Evolutionary conservation across 352 stramenopile genomes (phyloP), one percentile per base, ranked within the genome.

Genomic region (Pythium biforme): DNA sequence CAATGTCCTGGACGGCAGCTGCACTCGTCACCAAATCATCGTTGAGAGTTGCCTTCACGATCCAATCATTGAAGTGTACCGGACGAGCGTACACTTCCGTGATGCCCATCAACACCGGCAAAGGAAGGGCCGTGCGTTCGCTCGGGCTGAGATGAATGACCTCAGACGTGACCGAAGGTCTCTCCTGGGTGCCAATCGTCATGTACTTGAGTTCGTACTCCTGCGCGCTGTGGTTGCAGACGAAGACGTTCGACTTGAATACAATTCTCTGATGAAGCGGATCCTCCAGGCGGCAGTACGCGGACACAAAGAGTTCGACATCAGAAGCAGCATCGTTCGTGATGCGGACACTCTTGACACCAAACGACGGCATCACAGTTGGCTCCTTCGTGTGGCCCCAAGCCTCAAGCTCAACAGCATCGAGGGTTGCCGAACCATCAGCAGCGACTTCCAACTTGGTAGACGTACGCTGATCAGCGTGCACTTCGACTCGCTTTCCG

Each of bases 61-160:
- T 81, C 86, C 86, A 95, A 39, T 88, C 74, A 11, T 47, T 94
- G 74, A 55, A 88, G 74, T 37, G 81, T 58, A 53, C 77, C 4
- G 83, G 81, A 25, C 86, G 81, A 23, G 84, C 81, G 46, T 93
- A 93, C 39, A 95, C 74, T 59, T 94, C 84, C 0, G 86, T 94
- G 22, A 92, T 89, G 23, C 84, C 86, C 84, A 94, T 92, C 19
- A 94, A 68, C 33, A 93, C 71, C 7, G 86, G 82, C 22, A 94
- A 53, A 4, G 81, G 65, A 47, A 72, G 49, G 8, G 59, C 73
- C 37, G 90, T 82, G 14, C 80, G 83, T 41, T 90, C 81, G 52
- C 80, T 87, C 7, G 82, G 79, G 23, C 66, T 68, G 41, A 93
- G 54, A 20, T 73, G 81, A 39, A 88, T 77, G 40, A 89, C 72